Base-by-base conservation (phyloP, 148 eudicot species). In the Drosera capensis region DNA sequence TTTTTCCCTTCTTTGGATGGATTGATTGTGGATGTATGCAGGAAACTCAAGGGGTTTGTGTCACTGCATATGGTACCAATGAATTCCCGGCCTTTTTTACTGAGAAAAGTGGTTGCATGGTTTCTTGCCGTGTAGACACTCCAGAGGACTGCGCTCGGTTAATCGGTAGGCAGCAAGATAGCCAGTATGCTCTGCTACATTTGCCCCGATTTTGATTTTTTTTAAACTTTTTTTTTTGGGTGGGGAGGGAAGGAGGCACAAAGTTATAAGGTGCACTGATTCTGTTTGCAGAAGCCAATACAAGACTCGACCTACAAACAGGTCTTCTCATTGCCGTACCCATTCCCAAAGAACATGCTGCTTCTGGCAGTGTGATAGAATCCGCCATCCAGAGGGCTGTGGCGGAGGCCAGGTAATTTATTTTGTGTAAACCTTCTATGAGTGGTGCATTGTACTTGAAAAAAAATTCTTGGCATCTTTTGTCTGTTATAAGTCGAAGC, bases 11-110 rank as follows among this genome's bases (percentile, higher is more conserved):
- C n/a, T n/a, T n/a, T n/a, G n/a, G n/a, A n/a, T n/a, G n/a, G n/a
- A n/a, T n/a, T n/a, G n/a, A n/a, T n/a, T n/a, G n/a, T n/a, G n/a
- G n/a, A n/a, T n/a, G n/a, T n/a, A n/a, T 56, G 61, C 71, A 90
- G 99, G 99, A 92, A 79, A 92, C 95, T 43, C 94, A 81, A 55
- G 95, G 95, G 51, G 94, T 92, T 28, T 78, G 88, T 66, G 95
- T 85, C 66, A 83, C 88, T 70, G 88, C 88, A 52, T 92, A 85
- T 51, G 70, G 58, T 54, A 85, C 95, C 17, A 48, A 75, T 54
- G 99, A 92, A 62, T 85, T 92, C 54, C 99, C 99, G 4, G 86
- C 99, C 51, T 92, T 92, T 55, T 92, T 92, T 51, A 76, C 90
- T n/a, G 82, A 72, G 63, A 64, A 51, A 53, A 85, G 99, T 72